Evolutionary conservation across 2,329 filamentous ascomycete species (phyloP), one percentile per base, ranked within the genome.

Genomic region (Fusarium scirpi): DNA sequence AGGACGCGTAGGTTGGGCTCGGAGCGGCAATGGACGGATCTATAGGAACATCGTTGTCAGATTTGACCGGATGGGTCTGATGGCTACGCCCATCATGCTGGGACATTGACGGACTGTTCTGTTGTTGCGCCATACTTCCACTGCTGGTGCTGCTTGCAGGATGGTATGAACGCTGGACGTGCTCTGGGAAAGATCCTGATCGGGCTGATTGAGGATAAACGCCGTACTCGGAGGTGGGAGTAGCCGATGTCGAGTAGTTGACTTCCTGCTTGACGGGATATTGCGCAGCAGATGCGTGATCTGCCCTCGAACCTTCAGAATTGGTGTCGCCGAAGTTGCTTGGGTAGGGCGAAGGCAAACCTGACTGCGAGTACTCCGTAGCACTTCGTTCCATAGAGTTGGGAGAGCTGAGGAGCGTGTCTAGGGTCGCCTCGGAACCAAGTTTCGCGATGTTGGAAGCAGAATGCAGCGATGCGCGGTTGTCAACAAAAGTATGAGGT

Each of bases 1-100:
- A 92, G 76, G 69, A 71, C 32, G 93, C 89, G 81, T 97, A 98
- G 77, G 93, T 94, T 66, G 95, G 94, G 87, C 94, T 97, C 79
- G 94, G 92, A 77, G 93, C 91, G 82, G 94, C 92, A 81, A 98
- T 97, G 82, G 94, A 97, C 79, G 94, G 94, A 97, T 98, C 95
- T 98, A 97, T 94, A 91, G 94, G 94, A 86, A 97, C 90, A 90
- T 94, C 91, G 89, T 88, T 89, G 94, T 97, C 93, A 97, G 94
- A 97, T 84, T 94, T 94, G 85, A 91, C 88, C 87, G 89, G 86
- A 82, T 88, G 86, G 85, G 89, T 87, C 85, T 91, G 91, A 91
- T 92, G 90, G 88, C 86, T 91, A 85, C 87, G 86, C 80, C 82
- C 92, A 93, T 94, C 92, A 88, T 90, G 88, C 86, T 93, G 86